Conservation (phyloP, 768 basidiomycete genomes). For the Xerocomellus chrysenteron region DNA sequence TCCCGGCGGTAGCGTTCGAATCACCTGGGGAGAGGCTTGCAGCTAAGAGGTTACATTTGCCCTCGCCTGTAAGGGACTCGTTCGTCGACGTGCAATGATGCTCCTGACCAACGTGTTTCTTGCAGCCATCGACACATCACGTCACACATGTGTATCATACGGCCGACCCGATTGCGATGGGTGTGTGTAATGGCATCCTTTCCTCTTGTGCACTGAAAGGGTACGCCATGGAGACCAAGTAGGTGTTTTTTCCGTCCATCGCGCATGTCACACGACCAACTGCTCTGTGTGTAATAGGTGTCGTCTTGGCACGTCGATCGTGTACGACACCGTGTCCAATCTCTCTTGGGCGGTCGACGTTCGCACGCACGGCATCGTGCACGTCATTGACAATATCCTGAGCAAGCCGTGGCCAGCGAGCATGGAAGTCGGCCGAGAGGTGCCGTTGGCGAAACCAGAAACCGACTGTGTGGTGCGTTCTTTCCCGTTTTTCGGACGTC, state of each 20-base stretch:
- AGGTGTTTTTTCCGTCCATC: slow-evolving; percentile 14
- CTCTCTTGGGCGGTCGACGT: slow-evolving; percentile 84
- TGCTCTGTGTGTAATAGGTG: slow-evolving; percentile 46
- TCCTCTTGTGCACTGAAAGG: slow-evolving; percentile 84
- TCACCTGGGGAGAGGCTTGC: slow-evolving; percentile 86
- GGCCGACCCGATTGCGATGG: slow-evolving; percentile 93
- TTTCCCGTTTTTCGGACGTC: not conserved
- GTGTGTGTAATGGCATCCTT: slow-evolving; percentile 76
- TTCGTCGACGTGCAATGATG: not conserved
- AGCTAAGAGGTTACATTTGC: slow-evolving; percentile 77
- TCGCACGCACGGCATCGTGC: slow-evolving; percentile 76
- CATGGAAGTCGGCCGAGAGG: slow-evolving; percentile 58
- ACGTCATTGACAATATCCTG: slow-evolving; percentile 73
- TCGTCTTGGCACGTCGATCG: slow-evolving; percentile 80
- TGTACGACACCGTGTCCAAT: slow-evolving; percentile 91
- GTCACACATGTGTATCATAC: slow-evolving; percentile 93
- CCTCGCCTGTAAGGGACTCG: slow-evolving; percentile 61
- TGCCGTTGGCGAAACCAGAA: slow-evolving; percentile 53
- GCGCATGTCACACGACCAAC: not conserved
- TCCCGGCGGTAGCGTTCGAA: slow-evolving; percentile 86
- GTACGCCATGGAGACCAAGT: slow-evolving; percentile 85
- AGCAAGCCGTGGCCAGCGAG: slow-evolving; percentile 69
- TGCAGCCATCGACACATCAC: slow-evolving; percentile 68
- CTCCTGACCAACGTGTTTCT: not conserved
- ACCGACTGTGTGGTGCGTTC: slow-evolving; percentile 69